Evolutionary conservation across 2,329 filamentous ascomycete species (phyloP), one percentile per base, ranked within the genome.

Genomic region (Exophiala lecanii-corni): DNA sequence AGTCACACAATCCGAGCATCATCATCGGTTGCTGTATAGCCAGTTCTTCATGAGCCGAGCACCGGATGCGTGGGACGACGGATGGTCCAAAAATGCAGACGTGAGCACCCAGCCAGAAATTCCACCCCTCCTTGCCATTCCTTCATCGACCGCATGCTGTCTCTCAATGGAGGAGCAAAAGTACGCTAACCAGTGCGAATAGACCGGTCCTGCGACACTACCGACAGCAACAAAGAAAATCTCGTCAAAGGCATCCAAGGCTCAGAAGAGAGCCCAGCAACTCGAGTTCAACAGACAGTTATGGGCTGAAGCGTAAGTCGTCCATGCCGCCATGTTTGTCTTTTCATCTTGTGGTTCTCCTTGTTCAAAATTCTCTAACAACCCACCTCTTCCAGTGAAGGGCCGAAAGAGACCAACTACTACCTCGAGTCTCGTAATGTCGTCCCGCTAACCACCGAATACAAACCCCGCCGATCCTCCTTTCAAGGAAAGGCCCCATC

Each of bases 1-100:
- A n/a, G n/a, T n/a, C n/a, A n/a, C n/a, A n/a, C n/a, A n/a, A n/a
- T n/a, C n/a, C n/a, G n/a, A n/a, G n/a, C n/a, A n/a, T n/a, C n/a
- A n/a, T n/a, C n/a, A n/a, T n/a, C n/a, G n/a, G n/a, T n/a, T n/a
- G n/a, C n/a, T n/a, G n/a, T n/a, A n/a, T n/a, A n/a, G n/a, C n/a
- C n/a, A 26, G 7, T 26, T 26, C 23, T 26, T 26, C 23, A 56
- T 56, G 54, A 55, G 42, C 47, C 49, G 53, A 38, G 42, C 49
- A 28, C 82, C 85, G 26, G 79, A 89, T 62, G 89, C 88, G 15
- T 96, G 91, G 91, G 88, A 91, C 52, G 82, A 94, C 57, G 86
- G 95, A 59, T 97, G 89, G 89, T 86, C 91, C 62, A 68, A 71
- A 4, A 76, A 84, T 60, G 87, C 85, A 44, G 88, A 94, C 68